These are phyloP conservation scores for Pleurotus salmoneostramineus DNA, from an alignment of 768 basidiomycete species.

Conservation along the genomic window DNA sequence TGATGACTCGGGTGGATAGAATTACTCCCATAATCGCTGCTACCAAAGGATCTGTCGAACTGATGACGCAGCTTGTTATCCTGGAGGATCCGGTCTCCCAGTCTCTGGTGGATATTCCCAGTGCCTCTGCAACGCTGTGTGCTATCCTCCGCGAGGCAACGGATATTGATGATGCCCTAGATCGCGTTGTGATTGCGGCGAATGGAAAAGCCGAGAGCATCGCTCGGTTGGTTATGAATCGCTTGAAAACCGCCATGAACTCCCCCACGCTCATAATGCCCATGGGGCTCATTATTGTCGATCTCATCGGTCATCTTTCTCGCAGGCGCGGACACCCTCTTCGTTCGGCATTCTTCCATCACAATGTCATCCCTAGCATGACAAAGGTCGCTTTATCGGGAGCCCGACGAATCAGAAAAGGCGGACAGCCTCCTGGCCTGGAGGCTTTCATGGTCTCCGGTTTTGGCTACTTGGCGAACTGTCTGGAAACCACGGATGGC, in stretches of 20 bases:
- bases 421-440: constrained; percentile 11
- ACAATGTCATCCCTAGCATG: constrained; percentile 23
- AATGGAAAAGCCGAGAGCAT: constrained; percentile 23
- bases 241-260: constrained; percentile 19
- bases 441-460: constrained; percentile 22
- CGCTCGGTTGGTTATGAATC: constrained; percentile 23
- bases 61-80: constrained; percentile 30
- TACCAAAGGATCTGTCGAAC: constrained; percentile 27
- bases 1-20: constrained; percentile 21
- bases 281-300: constrained; percentile 19
- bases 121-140: constrained; percentile 25
- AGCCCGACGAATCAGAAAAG: constrained; percentile 20
- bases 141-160: constrained; percentile 19
- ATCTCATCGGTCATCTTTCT: constrained; percentile 28
- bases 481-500: constrained; percentile 31
- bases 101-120: constrained; percentile 19
- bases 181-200: constrained; percentile 23
- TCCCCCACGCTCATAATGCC: constrained; percentile 15
- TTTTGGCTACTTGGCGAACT: constrained; percentile 29
- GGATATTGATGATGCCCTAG: constrained; percentile 13
- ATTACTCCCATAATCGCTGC: constrained; percentile 23
- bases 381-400: constrained; percentile 23
- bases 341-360: constrained; percentile 26
- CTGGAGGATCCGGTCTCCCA: constrained; percentile 22
- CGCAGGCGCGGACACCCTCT: constrained; percentile 21